Evolutionary conservation across 352 stramenopile species (phyloP).

Genomic region (Globisporangium echinulatum): DNA sequence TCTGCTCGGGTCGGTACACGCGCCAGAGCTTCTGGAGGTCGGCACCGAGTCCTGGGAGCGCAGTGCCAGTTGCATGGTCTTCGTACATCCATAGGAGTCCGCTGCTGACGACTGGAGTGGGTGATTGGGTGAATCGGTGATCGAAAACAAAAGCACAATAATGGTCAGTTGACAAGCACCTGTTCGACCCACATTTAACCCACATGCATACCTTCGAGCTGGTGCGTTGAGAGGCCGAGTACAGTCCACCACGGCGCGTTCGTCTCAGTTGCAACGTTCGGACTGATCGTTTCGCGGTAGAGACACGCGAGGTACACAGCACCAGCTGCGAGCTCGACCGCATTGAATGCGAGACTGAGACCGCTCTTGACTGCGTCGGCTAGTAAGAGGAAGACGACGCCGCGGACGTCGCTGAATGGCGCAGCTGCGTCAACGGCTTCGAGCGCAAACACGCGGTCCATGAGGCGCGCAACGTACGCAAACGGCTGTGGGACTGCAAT

Average conservation of each 20-base stretch:
- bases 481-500: constrained; percentile 63
- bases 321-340: constrained; percentile 40
- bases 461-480: constrained; percentile 41
- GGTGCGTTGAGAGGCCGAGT: constrained; percentile 31
- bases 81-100: constrained; percentile 66
- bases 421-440: constrained; percentile 52
- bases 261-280: constrained; percentile 54
- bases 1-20: constrained; percentile 42
- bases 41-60: constrained; percentile 26
- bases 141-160: constrained; percentile 2
- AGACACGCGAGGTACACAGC: constrained; percentile 70
- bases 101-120: constrained; percentile 32
- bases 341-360: constrained; percentile 47
- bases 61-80: constrained; percentile 23
- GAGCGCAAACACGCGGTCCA: constrained; percentile 51
- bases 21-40: constrained; percentile 50
- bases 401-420: constrained; percentile 36
- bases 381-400: constrained; percentile 47
- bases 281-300: constrained; percentile 41
- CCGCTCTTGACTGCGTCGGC: constrained; percentile 54
- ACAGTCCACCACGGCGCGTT: constrained; percentile 71
- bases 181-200: too few species aligned
- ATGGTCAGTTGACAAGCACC: background rate
- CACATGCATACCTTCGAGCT: constrained; percentile 37
- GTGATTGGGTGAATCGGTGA: background rate